Percentiles rank a stretch among this genome's conserved stretches.
phyloP scores from a whole-genome alignment of 805 yeast genomes.

The Scheffersomyces stipitis region DNA sequence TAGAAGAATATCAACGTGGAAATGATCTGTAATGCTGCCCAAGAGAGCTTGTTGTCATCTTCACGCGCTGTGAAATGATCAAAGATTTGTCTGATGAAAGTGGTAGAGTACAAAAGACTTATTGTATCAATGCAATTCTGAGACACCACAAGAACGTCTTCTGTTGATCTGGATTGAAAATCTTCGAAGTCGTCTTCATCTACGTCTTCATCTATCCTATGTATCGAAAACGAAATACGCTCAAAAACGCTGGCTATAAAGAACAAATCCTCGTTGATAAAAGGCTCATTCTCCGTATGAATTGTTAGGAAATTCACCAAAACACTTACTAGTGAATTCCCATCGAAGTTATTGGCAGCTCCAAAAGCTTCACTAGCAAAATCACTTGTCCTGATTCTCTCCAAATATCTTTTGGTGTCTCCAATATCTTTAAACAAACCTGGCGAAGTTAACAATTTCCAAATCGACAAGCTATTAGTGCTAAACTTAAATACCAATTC shows the following conservation, averaged over 20 bases:
- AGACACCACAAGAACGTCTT: neutral
- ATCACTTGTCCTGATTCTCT: neutral
- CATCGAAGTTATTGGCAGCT: too few relatives aligned
- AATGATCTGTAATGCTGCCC: constrained; percentile 17
- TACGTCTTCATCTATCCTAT: constrained; percentile 4
- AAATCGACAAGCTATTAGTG: constrained; percentile 7
- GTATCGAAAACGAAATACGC: constrained; percentile 16
- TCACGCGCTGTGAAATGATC: constrained; percentile 10
- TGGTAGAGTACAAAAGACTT: constrained; percentile 17
- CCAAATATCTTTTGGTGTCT: constrained; percentile 1
- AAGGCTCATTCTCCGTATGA: constrained; percentile 12
- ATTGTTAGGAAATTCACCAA: constrained; percentile 17
- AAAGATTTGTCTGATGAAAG: constrained; percentile 20
- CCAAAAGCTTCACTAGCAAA: too few relatives aligned
- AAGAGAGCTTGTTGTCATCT: neutral
- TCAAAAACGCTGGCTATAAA: constrained; percentile 19
- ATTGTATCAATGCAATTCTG: neutral
- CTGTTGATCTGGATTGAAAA: neutral
- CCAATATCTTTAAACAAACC: constrained; percentile 1
- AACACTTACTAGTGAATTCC: constrained; percentile 8
- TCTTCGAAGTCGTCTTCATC: constrained; percentile 22
- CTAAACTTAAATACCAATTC: constrained; percentile 8
- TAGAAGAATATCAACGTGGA: constrained; percentile 35
- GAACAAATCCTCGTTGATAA: constrained; percentile 15
- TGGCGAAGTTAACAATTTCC: constrained; percentile 14